phyloP scores from a whole-genome alignment of 495 filamentous ascomycete species.

The Sabuloglossum arenarium region DNA sequence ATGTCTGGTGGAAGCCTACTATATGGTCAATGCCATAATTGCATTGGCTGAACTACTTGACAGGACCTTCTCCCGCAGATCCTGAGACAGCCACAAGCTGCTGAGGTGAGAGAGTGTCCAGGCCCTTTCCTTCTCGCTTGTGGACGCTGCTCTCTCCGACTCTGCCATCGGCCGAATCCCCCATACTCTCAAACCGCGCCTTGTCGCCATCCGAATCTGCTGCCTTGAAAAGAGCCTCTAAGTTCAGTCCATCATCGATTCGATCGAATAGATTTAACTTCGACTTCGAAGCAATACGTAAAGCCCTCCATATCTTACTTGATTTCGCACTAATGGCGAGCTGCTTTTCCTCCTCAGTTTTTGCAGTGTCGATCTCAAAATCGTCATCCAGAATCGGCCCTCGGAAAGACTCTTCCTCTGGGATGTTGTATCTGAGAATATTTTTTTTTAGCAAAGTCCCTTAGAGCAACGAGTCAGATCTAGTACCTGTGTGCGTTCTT shows the following conservation, averaged over 20 bases:
- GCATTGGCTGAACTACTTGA: background rate
- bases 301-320: slow-evolving; percentile 73
- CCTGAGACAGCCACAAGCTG: background rate
- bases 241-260: background rate
- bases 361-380: slow-evolving; percentile 65
- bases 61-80: background rate
- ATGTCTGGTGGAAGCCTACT: background rate
- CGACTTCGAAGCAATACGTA: slow-evolving; percentile 53
- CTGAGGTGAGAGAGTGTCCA: background rate
- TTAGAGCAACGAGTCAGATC: background rate
- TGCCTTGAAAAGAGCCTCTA: slow-evolving; percentile 1
- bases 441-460: slow-evolving; percentile 5
- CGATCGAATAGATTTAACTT: slow-evolving; percentile 54
- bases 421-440: slow-evolving; percentile 25
- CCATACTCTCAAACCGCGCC: background rate
- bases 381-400: slow-evolving; percentile 43
- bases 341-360: slow-evolving; percentile 46
- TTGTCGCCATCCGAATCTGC: background rate
- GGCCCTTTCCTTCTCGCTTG: background rate
- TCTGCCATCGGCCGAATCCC: background rate
- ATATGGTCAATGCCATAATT: background rate
- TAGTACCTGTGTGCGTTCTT: slow-evolving; percentile 33
- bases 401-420: slow-evolving; percentile 29
- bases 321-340: slow-evolving; percentile 42
- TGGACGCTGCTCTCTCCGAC: background rate